Percentiles rank a stretch among this genome's conserved stretches.
Evolutionary conservation across 495 filamentous ascomycete genomes (phyloP).

Genomic region (Platismatia glauca): DNA sequence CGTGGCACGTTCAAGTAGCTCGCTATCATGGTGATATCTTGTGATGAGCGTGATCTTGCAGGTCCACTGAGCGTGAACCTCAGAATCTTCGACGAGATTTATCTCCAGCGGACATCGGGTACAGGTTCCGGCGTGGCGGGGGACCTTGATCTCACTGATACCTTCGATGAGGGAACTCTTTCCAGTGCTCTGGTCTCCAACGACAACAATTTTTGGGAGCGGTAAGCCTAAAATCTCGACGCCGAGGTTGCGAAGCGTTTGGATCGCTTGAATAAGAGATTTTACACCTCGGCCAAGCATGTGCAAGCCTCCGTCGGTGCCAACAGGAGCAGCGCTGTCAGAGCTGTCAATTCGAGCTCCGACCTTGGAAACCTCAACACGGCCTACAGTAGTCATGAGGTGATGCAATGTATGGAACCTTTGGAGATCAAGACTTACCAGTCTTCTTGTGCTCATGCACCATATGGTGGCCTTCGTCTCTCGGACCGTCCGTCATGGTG

Average conservation of each 20-base stretch:
- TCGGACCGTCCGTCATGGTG: neutral
- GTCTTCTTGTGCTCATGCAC: neutral
- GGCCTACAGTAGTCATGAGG: neutral
- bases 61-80: slow-evolving; percentile 42
- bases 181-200: slow-evolving; percentile 74
- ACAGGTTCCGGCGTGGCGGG: slow-evolving; percentile 58
- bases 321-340: neutral
- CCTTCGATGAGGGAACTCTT: slow-evolving; percentile 76
- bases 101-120: slow-evolving; percentile 74
- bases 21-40: slow-evolving; percentile 42
- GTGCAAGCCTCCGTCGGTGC: slow-evolving; percentile 23
- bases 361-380: neutral
- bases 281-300: slow-evolving; percentile 35
- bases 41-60: slow-evolving; percentile 54
- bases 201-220: slow-evolving; percentile 66
- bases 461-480: neutral
- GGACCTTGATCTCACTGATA: slow-evolving; percentile 68
- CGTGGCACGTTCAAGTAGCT: slow-evolving; percentile 23
- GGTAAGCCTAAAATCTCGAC: slow-evolving; percentile 49
- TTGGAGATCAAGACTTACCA: neutral
- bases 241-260: slow-evolving; percentile 38
- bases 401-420: neutral
- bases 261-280: slow-evolving; percentile 37
- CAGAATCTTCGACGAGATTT: slow-evolving; percentile 47
- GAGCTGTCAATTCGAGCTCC: neutral